phyloP scores from a whole-genome alignment of 441 rosid species.

The Pelargonium citronellum region DNA sequence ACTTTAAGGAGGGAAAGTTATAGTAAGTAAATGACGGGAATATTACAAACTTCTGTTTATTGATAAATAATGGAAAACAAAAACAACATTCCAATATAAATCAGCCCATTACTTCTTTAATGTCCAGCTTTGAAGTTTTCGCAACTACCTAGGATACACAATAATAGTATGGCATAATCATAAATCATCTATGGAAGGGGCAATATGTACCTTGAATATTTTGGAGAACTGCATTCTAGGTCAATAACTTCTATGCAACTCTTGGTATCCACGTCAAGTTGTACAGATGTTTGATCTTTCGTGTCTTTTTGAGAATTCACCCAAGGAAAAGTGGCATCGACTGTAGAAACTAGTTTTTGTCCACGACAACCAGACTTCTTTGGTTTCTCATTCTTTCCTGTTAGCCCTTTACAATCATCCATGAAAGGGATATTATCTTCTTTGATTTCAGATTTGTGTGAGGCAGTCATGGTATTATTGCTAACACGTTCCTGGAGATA shows the following conservation, averaged over 20 bases:
- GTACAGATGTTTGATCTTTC: conserved; percentile 32
- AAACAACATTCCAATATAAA: neutral
- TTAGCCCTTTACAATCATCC: conserved; percentile 26
- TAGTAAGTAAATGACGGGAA: neutral
- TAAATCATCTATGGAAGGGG: conserved; percentile 18
- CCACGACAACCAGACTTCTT: conserved; percentile 29
- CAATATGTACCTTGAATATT: conserved; percentile 49
- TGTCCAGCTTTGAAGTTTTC: neutral
- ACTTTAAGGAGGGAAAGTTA: conserved; percentile 15
- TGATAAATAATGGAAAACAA: neutral
- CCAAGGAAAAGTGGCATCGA: conserved; percentile 25
- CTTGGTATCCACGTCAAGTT: conserved; percentile 30
- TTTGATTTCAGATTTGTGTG: conserved; percentile 25
- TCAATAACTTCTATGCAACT: conserved; percentile 42
- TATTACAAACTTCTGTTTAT: neutral
- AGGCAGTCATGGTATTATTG: conserved; percentile 31
- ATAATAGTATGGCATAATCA: neutral
- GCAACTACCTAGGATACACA: neutral
- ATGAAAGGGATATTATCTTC: conserved; percentile 25
- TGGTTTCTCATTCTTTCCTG: conserved; percentile 30
- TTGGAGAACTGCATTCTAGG: conserved; percentile 41
- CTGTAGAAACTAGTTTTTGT: conserved; percentile 21
- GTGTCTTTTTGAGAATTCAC: conserved; percentile 29
- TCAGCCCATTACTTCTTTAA: neutral
- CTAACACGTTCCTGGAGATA: conserved; percentile 47